Evolutionary conservation across 306 rosid genomes (phyloP), one percentile per base, ranked within the genome.

Genomic region (Lupinus albus): DNA sequence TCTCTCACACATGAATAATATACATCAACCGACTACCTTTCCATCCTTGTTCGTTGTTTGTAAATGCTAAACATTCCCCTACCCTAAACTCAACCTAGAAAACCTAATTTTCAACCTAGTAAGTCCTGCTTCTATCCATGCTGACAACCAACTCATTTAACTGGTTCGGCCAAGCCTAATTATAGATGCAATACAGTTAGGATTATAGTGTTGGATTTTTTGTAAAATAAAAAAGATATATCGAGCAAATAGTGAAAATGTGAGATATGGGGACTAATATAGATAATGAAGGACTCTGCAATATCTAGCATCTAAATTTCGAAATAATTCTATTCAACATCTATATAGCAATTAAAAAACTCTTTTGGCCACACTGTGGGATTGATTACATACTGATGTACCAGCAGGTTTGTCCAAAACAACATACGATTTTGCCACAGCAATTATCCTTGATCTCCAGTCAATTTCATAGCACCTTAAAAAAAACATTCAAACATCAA

Each of bases 361-460:
- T 62, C 32, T 45, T 51, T 39, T 18, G 38, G 69, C 25, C 76
- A 17, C 51, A 78, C 8, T 51, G 39, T 71, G 64, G 80, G 52
- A 65, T 64, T 51, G 71, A 72, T 48, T 76, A 87, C 96, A 75
- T 81, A 93, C 98, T 5, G 98, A 86, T 77, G 93, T 86, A 67
- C 97, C 94, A 30, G 96, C 93, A 70, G 97, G 97, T 72, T 93
- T 93, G 78, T 89, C 97, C 96, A 93, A 79, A 74, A 89, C 84
- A 56, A 88, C 92, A 70, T 83, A 89, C 17, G 86, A 85, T 36
- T 93, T 91, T 14, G 86, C 61, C 88, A 82, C 85, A 62, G 87
- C 86, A 68, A 93, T 76, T 35, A 88, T 81, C 80, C 97, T 89
- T 62, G 97, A 89, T 77, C 77, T 82, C 97, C 98, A 93, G 55